Base-by-base conservation (phyloP, 371 early-diverging fungal species). In the Paraphysoderma sedebokerense region DNA sequence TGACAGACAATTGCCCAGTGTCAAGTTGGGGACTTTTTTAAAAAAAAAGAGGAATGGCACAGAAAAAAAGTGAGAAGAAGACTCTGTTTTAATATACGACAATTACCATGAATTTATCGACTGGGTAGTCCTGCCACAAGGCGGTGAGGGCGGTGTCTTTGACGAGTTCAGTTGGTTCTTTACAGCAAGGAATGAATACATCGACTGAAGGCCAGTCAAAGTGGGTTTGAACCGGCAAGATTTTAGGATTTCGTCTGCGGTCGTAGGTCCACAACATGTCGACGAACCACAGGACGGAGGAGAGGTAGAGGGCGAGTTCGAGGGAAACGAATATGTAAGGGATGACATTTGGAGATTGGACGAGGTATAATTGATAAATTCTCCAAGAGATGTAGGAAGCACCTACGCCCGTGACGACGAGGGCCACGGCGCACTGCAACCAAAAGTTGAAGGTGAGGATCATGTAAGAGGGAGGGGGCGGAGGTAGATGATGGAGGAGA, bases 81-180 rank as follows among this genome's bases (percentile, higher is more conserved):
- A n/a, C n/a, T n/a, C n/a, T n/a, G n/a, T n/a, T n/a, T n/a, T n/a
- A n/a, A n/a, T n/a, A n/a, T n/a, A n/a, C n/a, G n/a, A n/a, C n/a
- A n/a, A n/a, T n/a, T n/a, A 34, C 35, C 23, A 12, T 38, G 38
- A 48, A 38, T 19, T 37, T 19, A 3, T 39, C 40, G 37, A 29
- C 37, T 19, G 48, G 48, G 48, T 48, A 48, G 40, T 48, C 48
- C 23, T 48, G 48, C 38, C 48, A 33, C 17, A 48, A 30, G 1
- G 48, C 48, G 26, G 48, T 40, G 12, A 36, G 19, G 22, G 39
- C 27, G 19, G 48, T 48, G 8, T 48, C 48, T 13, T 39, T 38
- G 40, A 48, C 37, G 24, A 48, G 40, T n/a, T 38, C 38, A 15
- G 38, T 38, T 19, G 48, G 48, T n/a, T 48, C 48, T 6, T 11